A percentile compares a stretch with the other conserved stretches of the same genome.
phyloP scores from a whole-genome alignment of 2,329 filamentous ascomycete species.

The Colletotrichum spaethianum region DNA sequence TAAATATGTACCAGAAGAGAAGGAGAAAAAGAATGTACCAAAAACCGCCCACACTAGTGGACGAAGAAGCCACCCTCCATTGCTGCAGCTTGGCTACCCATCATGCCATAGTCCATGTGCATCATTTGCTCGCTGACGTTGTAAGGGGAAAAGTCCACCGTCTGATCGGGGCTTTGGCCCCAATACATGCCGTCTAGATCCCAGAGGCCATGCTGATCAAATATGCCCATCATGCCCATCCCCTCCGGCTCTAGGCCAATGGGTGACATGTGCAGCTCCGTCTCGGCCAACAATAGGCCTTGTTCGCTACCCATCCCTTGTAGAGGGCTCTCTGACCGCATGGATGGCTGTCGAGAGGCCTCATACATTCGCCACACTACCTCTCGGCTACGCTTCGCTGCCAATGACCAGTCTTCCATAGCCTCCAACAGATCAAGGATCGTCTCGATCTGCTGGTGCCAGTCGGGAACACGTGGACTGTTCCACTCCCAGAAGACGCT shows the following conservation, averaged over 20 bases:
- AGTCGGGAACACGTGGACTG: slow-evolving; percentile 63
- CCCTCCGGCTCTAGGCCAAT: slow-evolving; percentile 66
- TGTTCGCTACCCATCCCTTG: slow-evolving; percentile 52
- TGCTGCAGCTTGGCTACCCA: slow-evolving; percentile 52
- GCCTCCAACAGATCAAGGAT: slow-evolving; percentile 73
- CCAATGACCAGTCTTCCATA: slow-evolving; percentile 76
- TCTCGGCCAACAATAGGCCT: slow-evolving; percentile 53
- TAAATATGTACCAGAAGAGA: slow-evolving; percentile 17
- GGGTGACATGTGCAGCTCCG: slow-evolving; percentile 64
- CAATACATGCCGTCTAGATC: slow-evolving; percentile 71
- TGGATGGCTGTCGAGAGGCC: slow-evolving; percentile 60
- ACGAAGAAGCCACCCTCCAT: slow-evolving; percentile 61
- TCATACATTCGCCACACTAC: slow-evolving; percentile 76
- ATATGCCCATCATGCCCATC: slow-evolving; percentile 65
- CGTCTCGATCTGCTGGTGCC: slow-evolving; percentile 71
- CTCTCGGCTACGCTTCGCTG: slow-evolving; percentile 73
- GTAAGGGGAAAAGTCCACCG: slow-evolving; percentile 45
- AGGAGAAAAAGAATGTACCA: slow-evolving; percentile 1
- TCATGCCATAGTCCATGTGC: slow-evolving; percentile 55
- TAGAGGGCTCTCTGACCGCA: slow-evolving; percentile 48
- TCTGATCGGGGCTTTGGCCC: slow-evolving; percentile 57
- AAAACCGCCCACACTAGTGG: slow-evolving; percentile 49
- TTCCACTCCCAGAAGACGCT: slow-evolving; percentile 79
- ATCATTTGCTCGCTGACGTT: slow-evolving; percentile 52
- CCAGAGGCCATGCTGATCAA: slow-evolving; percentile 69